Evolutionary conservation across 2,329 filamentous ascomycete genomes (phyloP), one percentile per base, ranked within the genome.

Genomic region (Sporothrix globosa): DNA sequence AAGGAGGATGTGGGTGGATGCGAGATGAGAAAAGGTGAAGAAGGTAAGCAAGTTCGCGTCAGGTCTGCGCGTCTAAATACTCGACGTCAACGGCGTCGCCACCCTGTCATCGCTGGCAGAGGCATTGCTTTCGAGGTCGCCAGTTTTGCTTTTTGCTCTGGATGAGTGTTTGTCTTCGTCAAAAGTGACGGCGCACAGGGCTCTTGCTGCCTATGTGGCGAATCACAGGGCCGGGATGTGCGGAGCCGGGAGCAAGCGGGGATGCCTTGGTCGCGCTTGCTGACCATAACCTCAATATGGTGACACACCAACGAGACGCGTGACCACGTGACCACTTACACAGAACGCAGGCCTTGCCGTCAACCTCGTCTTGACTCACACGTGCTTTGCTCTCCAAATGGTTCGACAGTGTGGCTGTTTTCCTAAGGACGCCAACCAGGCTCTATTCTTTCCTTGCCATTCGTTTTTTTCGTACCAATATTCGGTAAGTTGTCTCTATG

Each of bases 131-230:
- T 65, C 24, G 34, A 44, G n/a, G 44, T 56, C 60, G 50, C 13
- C 39, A 4, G 9, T 14, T 17, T 17, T 13, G 41, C 9, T 14
- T n/a, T 50, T 70, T 70, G 68, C 21, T 53, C 13, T 41, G 5
- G 46, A 69, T 30, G 39, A 34, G 44, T 14, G 10, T 39, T 44
- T 34, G 53, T 14, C 53, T 4, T 34, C 9, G 34, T 34, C 4
- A 4, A 44, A 44, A 17, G 41, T 50, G 54, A 14, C 19, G 24
- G 6, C 2, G n/a, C 11, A 44, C 24, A 1, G n/a, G 19, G 34
- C 10, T 17, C 39, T 71, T 68, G 69, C 69, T 69, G 24, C 63
- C 21, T 19, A 71, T 50, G 60, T 69, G 66, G 56, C 69, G 66
- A 71, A 71, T 71, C 58, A 63, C 27, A 53, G 19, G n/a, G 39